Evolutionary conservation across 371 early-diverging fungal genomes (phyloP).

Genomic region (Apophysomyces elegans): DNA sequence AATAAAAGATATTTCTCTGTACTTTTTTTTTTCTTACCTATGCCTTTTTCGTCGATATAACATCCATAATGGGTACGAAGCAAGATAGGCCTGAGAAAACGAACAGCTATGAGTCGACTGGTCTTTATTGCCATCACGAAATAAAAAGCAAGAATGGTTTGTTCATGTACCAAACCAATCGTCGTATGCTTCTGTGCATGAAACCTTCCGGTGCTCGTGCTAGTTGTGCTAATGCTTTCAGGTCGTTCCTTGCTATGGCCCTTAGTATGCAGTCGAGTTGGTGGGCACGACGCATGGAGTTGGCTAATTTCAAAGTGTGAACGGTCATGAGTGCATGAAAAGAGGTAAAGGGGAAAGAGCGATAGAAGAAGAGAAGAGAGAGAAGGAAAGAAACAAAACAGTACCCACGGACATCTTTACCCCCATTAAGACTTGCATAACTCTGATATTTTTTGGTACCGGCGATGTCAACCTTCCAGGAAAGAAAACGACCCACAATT

Average conservation of each 20-base stretch:
- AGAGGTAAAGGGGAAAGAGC: neutral
- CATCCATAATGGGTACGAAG: constrained; percentile 56
- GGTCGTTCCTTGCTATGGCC: constrained; percentile 39
- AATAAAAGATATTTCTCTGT: neutral
- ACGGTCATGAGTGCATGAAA: constrained; percentile 4
- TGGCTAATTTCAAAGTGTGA: constrained; percentile 25
- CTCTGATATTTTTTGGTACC: constrained; percentile 2
- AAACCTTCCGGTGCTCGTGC: constrained; percentile 44
- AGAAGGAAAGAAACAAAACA: neutral
- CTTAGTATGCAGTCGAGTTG: constrained; percentile 34
- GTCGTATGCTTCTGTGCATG: constrained; percentile 38
- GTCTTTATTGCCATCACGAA: neutral
- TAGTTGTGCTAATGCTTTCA: constrained; percentile 31
- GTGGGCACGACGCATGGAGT: constrained; percentile 33
- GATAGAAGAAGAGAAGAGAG: neutral
- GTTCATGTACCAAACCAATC: constrained; percentile 42
- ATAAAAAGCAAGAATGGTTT: no score
- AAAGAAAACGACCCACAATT: no score
- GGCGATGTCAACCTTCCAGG: neutral
- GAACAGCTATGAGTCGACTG: neutral
- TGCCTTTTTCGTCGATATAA: constrained; percentile 54
- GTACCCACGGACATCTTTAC: constrained; percentile 35
- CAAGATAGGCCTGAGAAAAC: constrained; percentile 46
- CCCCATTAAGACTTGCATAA: constrained; percentile 31
- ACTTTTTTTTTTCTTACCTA: constrained; percentile 30